Evolutionary conservation across 306 rosid species (phyloP), one percentile per base, ranked within the genome.

Genomic region (barrel medic (Medicago truncatula)): DNA sequence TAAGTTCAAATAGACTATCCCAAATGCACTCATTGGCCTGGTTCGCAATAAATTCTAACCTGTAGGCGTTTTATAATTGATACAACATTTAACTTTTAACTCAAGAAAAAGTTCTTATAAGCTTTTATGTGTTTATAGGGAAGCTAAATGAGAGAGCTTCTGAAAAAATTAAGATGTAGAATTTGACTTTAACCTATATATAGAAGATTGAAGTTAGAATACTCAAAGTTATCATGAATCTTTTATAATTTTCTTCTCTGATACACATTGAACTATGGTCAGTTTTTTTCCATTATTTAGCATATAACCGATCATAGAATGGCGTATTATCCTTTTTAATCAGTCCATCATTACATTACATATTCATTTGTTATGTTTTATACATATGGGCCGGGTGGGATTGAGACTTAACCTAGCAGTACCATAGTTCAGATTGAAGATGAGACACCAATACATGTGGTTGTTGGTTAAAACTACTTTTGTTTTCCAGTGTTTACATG

Each of bases 361-460:
- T 41, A 3, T 64, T 58, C 38, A 65, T 70, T 59, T 58, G 43
- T 2, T 61, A 17, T 71, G 57, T n/a, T 60, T 73, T 54, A 20
- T 50, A 39, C 40, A 21, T 14, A 50, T 47, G 50, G 34, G 52
- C 15, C 15, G 8, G 9, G 58, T 46, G 52, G 52, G 2, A 46
- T 46, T 2, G 6, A 46, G 2, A 13, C 52, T 46, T 46, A 46
- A 46, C 52, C 52, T 46, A 46, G 52, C 1, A 13, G 50, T 13
- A 46, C 2, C 2, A 46, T 46, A 46, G 52, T 46, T 46, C 6
- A 46, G n/a, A 46, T 46, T 13, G 16, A 0, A 46, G 52, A 46
- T 2, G 52, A 4, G 52, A 46, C 52, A 46, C 7, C 6, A 13
- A 46, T 46, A 46, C 16, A 46, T 1, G 8, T 46, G 52, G 52